Percentiles rank a stretch among this genome's conserved stretches.
Conservation (phyloP, 306 rosid genomes). For the Cucurbita ficifolia region DNA sequence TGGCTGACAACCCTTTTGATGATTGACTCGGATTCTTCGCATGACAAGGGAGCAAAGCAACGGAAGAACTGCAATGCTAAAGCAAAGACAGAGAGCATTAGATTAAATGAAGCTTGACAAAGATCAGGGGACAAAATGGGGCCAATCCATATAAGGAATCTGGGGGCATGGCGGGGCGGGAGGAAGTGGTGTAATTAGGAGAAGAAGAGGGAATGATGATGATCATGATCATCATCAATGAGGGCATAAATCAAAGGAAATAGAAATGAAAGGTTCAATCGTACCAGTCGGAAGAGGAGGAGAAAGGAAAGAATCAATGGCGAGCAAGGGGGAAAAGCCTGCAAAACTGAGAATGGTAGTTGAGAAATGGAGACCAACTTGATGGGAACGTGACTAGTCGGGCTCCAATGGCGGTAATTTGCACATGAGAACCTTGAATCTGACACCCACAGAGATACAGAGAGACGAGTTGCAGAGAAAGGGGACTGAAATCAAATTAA, state of each 20-base stretch:
- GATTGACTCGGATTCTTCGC: not conserved
- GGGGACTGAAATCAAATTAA: not conserved
- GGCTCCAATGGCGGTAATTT: not conserved
- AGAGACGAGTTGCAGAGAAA: not conserved
- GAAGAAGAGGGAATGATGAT: not conserved
- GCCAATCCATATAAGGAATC: not conserved
- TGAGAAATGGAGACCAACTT: not conserved
- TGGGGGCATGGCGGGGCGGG: not conserved
- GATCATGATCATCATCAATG: not conserved
- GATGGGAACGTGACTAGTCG: not conserved
- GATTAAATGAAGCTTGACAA: not conserved
- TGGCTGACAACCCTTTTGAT: not conserved
- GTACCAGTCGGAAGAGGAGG: constrained; percentile 4
- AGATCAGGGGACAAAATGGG: not conserved
- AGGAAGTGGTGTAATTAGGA: not conserved
- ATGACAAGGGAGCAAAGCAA: not conserved
- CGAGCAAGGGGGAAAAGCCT: not conserved
- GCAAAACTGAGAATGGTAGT: not conserved
- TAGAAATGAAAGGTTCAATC: not conserved
- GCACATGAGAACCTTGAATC: constrained; percentile 2
- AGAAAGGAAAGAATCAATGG: not conserved
- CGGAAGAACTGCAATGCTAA: not conserved
- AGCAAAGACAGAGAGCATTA: not conserved
- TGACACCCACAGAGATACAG: not conserved
- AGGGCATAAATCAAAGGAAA: not conserved